Evolutionary conservation across 805 yeast genomes (phyloP).

Genomic region (Starmerella lactis-condensi): DNA sequence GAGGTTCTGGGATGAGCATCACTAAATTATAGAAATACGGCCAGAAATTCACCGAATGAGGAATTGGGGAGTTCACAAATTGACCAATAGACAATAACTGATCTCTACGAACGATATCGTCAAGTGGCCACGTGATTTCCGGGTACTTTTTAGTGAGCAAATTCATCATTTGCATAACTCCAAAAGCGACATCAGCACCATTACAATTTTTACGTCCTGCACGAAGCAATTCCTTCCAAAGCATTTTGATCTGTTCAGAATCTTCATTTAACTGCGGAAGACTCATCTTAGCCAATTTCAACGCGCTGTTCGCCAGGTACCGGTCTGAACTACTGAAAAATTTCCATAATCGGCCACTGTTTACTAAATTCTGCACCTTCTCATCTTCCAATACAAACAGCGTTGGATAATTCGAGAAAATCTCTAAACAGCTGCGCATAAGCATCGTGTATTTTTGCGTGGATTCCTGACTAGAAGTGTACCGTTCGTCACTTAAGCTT

Average conservation of each 20-base stretch:
- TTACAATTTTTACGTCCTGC: slow-evolving; percentile 12
- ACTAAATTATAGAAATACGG: slow-evolving; percentile 15
- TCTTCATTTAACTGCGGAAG: slow-evolving; percentile 9
- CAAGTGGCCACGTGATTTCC: slow-evolving; percentile 14
- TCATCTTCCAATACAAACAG: slow-evolving; percentile 4
- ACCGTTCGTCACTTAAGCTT: slow-evolving; percentile 58
- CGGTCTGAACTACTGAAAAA: slow-evolving; percentile 26
- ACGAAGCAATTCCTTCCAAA: slow-evolving; percentile 14
- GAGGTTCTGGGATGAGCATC: slow-evolving; percentile 8
- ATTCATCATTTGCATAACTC: slow-evolving; percentile 23
- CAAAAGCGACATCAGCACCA: slow-evolving; percentile 16
- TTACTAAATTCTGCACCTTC: slow-evolving; percentile 23
- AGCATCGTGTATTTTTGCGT: slow-evolving; percentile 44
- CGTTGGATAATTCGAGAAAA: slow-evolving; percentile 4
- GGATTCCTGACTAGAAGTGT: slow-evolving; percentile 46
- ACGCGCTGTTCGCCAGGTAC: slow-evolving; percentile 27
- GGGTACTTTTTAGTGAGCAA: slow-evolving; percentile 28
- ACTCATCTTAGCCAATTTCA: slow-evolving; percentile 25
- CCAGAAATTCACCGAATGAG: slow-evolving; percentile 14
- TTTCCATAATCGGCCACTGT: slow-evolving; percentile 31
- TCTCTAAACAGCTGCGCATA: slow-evolving; percentile 29
- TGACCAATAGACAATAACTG: slow-evolving; percentile 11
- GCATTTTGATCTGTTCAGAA: background rate
- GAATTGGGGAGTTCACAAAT: slow-evolving; percentile 7
- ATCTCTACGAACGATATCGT: slow-evolving; percentile 4